Evolutionary conservation across 331 rosid genomes (phyloP), one percentile per base, ranked within the genome.

Genomic region (Arachis monticola): DNA sequence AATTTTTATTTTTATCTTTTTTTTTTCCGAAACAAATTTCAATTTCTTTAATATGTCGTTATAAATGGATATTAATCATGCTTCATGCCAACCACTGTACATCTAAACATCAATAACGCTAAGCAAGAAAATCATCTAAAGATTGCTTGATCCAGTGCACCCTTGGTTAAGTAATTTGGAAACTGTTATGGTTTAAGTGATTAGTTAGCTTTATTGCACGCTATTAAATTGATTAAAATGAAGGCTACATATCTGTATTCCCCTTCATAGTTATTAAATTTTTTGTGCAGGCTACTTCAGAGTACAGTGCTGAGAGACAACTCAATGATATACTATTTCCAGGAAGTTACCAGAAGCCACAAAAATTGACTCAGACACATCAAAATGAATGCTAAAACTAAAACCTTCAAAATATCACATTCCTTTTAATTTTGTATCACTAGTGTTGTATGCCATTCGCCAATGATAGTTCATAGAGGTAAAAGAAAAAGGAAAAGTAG

Each of bases 281-380:
- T 32, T 35, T 44, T 82, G 84, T 87, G 80, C 92, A 94, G 99
- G 99, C 92, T 11, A 85, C 87, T 1, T 94, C 99, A 0, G 97
- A 92, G 75, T 92, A 87, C 76, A 74, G 95, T 69, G 99, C 99
- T 0, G 97, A 94, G 87, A 88, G 91, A 76, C 96, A 87, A 48
- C 88, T 94, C 69, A 90, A 88, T 79, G 93, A 92, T 82, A 52
- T 92, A 74, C 75, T 94, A 27, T 92, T 94, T 83, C 90, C 97
- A 46, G 86, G 89, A 83, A 83, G 35, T 61, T 87, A 80, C 55
- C 87, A 85, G 30, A 92, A 82, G 85, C 86, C 84, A 46, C 93
- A 77, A 77, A 88, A 83, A 74, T 47, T 70, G 82, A 88, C 85
- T 81, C 93, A 90, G 78, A 67, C 92, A 8, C 81, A 88, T 66